phyloP scores from a whole-genome alignment of 177 flowering plant species.

The Tripterygium wilfordii region DNA sequence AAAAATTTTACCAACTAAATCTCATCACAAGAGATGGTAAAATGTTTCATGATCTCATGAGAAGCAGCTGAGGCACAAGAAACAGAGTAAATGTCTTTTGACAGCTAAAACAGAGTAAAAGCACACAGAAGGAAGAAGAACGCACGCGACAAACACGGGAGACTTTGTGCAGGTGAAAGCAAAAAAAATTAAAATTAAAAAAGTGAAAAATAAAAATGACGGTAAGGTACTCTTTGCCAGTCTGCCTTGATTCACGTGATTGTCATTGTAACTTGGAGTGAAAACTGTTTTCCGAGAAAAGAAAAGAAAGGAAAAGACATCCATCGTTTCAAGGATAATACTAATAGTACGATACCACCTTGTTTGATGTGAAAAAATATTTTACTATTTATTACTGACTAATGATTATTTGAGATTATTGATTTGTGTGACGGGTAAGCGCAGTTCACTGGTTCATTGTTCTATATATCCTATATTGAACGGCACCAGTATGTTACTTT shows the following conservation, averaged over 20 bases:
- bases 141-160: conserved; percentile 44
- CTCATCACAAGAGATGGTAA: no score
- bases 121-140: conserved; percentile 3
- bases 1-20: no score
- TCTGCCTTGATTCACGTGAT: conserved; percentile 23
- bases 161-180: no score
- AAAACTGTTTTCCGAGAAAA: background rate
- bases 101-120: background rate
- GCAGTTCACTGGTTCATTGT: conserved; percentile 15
- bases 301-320: conserved; percentile 12
- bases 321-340: conserved; percentile 14
- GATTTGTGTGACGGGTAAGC: conserved; percentile 29
- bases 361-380: no score
- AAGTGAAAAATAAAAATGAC: no score
- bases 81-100: no score
- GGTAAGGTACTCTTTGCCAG: background rate
- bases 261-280: conserved; percentile 18
- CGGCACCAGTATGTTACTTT: conserved; percentile 2
- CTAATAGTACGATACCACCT: background rate
- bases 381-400: no score
- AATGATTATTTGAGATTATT: background rate
- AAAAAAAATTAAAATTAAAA: no score
- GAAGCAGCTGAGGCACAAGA: no score
- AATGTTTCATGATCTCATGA: no score
- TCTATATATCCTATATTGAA: conserved; percentile 9